Base-by-base conservation (phyloP, 73 alveolate species). In the Tetrahymena thermophila region DNA sequence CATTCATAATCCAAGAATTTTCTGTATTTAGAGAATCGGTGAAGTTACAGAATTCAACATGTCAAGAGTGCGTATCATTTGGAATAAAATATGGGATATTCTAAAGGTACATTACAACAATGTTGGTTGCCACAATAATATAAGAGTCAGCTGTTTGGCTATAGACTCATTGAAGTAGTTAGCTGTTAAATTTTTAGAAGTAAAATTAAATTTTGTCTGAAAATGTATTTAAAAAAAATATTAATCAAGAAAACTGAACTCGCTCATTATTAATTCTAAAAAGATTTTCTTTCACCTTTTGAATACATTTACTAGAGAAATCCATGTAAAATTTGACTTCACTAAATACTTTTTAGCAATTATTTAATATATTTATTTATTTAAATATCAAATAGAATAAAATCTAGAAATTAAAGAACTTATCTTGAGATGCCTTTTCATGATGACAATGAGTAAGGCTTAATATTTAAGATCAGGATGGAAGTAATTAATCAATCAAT, bases 31-130 rank as follows among this genome's bases (percentile, higher is more conserved):
- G 93, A 98, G 96, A 96, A 85, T 98, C 25, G 98, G 98, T 10
- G 99, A 98, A 97, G 99, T 98, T 14, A 98, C 99, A 3, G 99
- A 98, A 93, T 95, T 96, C 56, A 98, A 98, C 85, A 96, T 98
- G 98, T 85, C 96, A 56, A 96, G 99, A 93, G 96, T 97, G n/a
- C 96, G 99, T 93, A 95, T 96, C 94, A 97, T 96, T 93, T 98
- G 98, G 98, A 95, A 98, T 34, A 97, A 95, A 93, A 97, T 97
- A 55, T 98, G 99, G 99, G 97, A 97, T 89, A 93, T 96, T 56
- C 94, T 98, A 95, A 96, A 98, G 83, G 98, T 96, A 16, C 99
- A 98, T 95, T 96, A 98, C 96, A 95, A 97, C 9, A 95, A 94
- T 57, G 99, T 98, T 31, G 99, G 99, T 28, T 97, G 98, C 83